Evolutionary conservation across 2,329 filamentous ascomycete genomes (phyloP).

Genomic region (Hypoxylon sp.): DNA sequence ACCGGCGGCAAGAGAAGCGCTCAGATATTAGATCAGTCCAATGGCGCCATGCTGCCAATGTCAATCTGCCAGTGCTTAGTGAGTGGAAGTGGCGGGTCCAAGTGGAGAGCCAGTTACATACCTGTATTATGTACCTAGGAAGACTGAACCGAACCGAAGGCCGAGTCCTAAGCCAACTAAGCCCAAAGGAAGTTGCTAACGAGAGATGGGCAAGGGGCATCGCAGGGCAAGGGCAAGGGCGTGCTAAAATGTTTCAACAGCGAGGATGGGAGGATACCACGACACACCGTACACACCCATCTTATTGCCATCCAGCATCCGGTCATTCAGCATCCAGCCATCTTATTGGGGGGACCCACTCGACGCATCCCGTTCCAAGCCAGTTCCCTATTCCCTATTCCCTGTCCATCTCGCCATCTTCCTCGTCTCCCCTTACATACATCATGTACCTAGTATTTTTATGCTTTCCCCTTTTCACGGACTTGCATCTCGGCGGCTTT

Average conservation of each 20-base stretch:
- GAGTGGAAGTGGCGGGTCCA: conserved; percentile 10
- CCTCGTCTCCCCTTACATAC: neutral
- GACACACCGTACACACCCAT: neutral
- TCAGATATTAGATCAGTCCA: conserved; percentile 4
- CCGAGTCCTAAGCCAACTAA: conserved; percentile 1
- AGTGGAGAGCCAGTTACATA: conserved; percentile 1
- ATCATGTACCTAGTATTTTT: neutral
- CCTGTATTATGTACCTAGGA: neutral
- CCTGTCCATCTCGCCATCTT: conserved; percentile 17
- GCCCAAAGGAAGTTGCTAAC: conserved; percentile 15
- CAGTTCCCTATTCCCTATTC: neutral
- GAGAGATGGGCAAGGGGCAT: conserved; percentile 21
- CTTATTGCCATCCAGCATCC: neutral
- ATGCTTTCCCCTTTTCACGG: neutral
- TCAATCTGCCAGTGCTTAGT: neutral
- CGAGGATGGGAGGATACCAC: conserved; percentile 9
- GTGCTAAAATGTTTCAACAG: conserved; percentile 16
- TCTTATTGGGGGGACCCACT: conserved; percentile 1
- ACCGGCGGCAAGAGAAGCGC: conserved; percentile 17
- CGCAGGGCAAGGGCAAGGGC: conserved; percentile 11
- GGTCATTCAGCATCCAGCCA: neutral
- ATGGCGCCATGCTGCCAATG: neutral
- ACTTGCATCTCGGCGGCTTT: neutral
- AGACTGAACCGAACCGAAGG: conserved; percentile 31
- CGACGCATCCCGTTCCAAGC: conserved; percentile 2